phyloP scores from a whole-genome alignment of 352 stramenopile species.

The Phytophthora sp. region DNA sequence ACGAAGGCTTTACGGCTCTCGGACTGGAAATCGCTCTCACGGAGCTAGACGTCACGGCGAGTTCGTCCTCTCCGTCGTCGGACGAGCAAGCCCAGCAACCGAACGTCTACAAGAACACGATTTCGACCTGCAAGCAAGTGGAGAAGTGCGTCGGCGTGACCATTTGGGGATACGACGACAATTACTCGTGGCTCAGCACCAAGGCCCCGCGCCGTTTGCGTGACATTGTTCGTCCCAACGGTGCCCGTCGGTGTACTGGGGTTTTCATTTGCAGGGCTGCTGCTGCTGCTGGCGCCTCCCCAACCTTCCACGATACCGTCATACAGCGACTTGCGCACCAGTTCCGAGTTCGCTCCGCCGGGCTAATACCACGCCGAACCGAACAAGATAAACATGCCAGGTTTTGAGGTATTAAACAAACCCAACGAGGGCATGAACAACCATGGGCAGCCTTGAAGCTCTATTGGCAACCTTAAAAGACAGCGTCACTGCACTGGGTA shows the following conservation, averaged over 20 bases:
- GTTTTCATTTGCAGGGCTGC: too few species aligned
- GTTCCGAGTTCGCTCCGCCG: constrained; percentile 5
- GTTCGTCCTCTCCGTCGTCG: constrained; percentile 11
- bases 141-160: constrained; percentile 30
- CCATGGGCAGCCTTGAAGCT: too few species aligned
- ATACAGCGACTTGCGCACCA: constrained; percentile 34
- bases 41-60: constrained; percentile 27
- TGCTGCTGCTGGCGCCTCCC: background rate
- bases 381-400: too few species aligned
- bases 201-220: constrained; percentile 21
- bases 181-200: constrained; percentile 34
- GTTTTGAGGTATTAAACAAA: too few species aligned
- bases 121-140: constrained; percentile 32
- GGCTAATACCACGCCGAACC: constrained; percentile 36
- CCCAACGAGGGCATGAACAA: too few species aligned
- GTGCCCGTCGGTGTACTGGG: too few species aligned
- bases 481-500: too few species aligned
- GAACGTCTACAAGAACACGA: constrained; percentile 23
- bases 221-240: too few species aligned
- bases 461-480: too few species aligned
- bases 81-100: constrained; percentile 16
- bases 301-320: constrained; percentile 33
- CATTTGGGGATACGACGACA: constrained; percentile 31
- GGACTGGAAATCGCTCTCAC: constrained; percentile 35
- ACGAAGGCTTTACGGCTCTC: constrained; percentile 31